phyloP scores from a whole-genome alignment of 1,139 yeast species.

The Protomyces inouyei region DNA sequence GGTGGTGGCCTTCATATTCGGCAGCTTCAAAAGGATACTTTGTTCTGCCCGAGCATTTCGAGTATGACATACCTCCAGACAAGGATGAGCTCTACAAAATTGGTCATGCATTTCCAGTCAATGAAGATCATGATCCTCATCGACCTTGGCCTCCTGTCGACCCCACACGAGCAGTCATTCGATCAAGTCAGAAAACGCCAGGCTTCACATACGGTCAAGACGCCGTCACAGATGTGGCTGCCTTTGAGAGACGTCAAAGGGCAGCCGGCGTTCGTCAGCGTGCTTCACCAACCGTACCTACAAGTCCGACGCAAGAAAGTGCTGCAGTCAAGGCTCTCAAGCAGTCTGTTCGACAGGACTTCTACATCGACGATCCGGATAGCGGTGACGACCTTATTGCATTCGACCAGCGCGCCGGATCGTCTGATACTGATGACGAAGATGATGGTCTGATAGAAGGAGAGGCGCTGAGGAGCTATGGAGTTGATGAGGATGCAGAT shows the following conservation, averaged over 20 bases:
- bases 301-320: background rate
- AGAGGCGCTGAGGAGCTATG: constrained; percentile 21
- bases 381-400: background rate
- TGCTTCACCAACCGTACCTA: background rate
- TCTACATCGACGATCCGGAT: background rate
- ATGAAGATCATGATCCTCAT: constrained; percentile 16
- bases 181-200: background rate
- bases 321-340: background rate
- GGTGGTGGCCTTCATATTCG: constrained; percentile 22
- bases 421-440: constrained; percentile 2
- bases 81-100: background rate
- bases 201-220: background rate
- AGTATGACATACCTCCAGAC: background rate
- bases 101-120: constrained; percentile 32
- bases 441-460: constrained; percentile 6
- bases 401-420: background rate
- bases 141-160: constrained; percentile 14
- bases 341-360: background rate
- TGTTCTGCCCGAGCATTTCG: background rate
- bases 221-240: background rate
- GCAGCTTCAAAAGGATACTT: background rate
- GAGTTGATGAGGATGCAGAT: constrained; percentile 16
- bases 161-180: background rate
- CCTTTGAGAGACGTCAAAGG: background rate
- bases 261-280: background rate